phyloP scores from a whole-genome alignment of 2,329 filamentous ascomycete genomes.

The Eurotiales sp. region DNA sequence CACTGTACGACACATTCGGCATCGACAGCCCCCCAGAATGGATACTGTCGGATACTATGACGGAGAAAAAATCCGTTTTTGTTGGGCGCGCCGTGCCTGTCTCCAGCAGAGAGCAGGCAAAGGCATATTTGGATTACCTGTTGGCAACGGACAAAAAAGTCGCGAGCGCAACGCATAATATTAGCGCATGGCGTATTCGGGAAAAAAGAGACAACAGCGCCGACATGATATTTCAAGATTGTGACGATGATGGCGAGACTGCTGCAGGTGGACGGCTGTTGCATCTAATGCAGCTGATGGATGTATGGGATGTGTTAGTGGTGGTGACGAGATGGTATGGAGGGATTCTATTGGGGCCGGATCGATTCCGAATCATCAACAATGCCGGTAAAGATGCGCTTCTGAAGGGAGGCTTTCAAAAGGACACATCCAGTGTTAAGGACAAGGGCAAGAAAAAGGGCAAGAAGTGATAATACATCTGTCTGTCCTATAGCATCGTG shows the following conservation, averaged over 20 bases:
- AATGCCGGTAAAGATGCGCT: constrained; percentile 78
- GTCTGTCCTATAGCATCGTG: too few relatives aligned
- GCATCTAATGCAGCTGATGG: constrained; percentile 92
- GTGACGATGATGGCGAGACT: constrained; percentile 92
- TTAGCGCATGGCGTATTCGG: constrained; percentile 85
- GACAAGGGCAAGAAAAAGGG: constrained; percentile 57
- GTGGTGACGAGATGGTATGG: constrained; percentile 96
- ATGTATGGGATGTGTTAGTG: constrained; percentile 87
- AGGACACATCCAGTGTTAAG: constrained; percentile 40
- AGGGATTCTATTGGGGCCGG: constrained; percentile 80
- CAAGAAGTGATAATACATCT: constrained; percentile 40
- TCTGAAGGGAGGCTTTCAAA: constrained; percentile 68
- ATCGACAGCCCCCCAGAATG: constrained; percentile 55
- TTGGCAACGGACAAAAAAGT: constrained; percentile 79
- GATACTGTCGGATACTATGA: constrained; percentile 68
- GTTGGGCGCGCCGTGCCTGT: constrained; percentile 72
- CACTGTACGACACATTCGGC: constrained; percentile 26
- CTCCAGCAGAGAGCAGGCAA: constrained; percentile 66
- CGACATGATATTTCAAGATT: constrained; percentile 72
- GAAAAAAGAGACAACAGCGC: constrained; percentile 39
- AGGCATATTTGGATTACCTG: constrained; percentile 67
- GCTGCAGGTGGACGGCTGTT: constrained; percentile 82
- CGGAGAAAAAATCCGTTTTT: constrained; percentile 85
- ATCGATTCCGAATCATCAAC: constrained; percentile 88
- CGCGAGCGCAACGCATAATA: constrained; percentile 88